Percentiles rank a stretch among this genome's conserved stretches.
Conservation (phyloP, 2,329 filamentous ascomycete genomes). For the Tolypocladium album region DNA sequence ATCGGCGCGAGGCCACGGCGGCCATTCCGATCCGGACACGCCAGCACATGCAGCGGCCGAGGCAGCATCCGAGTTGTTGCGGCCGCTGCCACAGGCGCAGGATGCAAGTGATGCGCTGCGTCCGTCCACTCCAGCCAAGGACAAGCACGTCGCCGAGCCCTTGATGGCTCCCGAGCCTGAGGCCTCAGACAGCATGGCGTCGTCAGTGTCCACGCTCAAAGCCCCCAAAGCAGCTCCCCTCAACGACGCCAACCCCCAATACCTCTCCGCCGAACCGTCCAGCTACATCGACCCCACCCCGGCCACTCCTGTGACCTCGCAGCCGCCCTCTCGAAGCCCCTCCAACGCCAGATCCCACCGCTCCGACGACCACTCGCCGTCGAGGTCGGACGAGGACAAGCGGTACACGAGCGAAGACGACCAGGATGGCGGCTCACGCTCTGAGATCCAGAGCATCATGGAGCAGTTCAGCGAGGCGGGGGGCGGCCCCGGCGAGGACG, state of each 20-base stretch:
- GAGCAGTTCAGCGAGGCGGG: conserved; percentile 78
- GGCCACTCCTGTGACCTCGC: conserved; percentile 42
- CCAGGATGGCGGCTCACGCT: conserved; percentile 58
- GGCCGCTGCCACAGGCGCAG: background rate
- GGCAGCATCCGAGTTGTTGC: background rate
- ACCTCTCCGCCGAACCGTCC: conserved; percentile 35
- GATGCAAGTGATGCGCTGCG: background rate
- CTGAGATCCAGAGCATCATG: conserved; percentile 97
- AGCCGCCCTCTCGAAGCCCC: conserved; percentile 48
- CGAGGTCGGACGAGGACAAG: conserved; percentile 48
- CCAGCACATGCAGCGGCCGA: background rate
- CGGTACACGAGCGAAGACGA: conserved; percentile 49
- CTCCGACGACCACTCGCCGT: conserved; percentile 37
- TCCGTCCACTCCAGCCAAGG: conserved; percentile 7
- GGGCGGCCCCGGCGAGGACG: conserved; percentile 60
- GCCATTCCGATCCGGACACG: background rate
- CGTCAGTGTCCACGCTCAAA: conserved; percentile 38
- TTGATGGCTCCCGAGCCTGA: conserved; percentile 5
- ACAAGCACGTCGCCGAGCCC: conserved; percentile 13
- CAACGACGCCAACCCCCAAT: conserved; percentile 25
- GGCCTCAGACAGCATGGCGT: conserved; percentile 25
- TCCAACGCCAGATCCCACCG: conserved; percentile 39
- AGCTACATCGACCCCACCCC: conserved; percentile 48
- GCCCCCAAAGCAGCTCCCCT: conserved; percentile 28
- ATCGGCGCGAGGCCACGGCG: background rate